Evolutionary conservation across 2,329 filamentous ascomycete genomes (phyloP), one percentile per base, ranked within the genome.

Genomic region (Didymella pinodella): DNA sequence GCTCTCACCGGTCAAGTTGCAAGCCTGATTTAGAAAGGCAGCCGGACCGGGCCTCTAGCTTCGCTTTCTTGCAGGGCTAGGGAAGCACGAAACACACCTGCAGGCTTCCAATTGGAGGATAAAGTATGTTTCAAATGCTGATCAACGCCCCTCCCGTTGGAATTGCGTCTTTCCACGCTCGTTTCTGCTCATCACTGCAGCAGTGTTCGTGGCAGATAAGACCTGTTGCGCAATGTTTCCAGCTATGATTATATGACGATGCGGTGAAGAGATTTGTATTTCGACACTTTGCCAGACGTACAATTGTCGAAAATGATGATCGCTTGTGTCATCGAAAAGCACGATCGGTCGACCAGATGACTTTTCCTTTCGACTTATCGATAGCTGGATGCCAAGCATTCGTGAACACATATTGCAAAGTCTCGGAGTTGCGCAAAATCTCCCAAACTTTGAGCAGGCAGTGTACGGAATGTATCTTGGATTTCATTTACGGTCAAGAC

Each of bases 1-100:
- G 32, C 32, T 28, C 29, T 51, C 46, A 54, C 51, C 34, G 46
- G 50, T 47, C 25, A n/a, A 31, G 11, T 12, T 44, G 41, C 41
- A n/a, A n/a, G 25, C 25, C n/a, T 14, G 12, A 34, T 12, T 36
- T 38, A 40, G 38, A 36, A 52, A 36, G 43, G 36, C 54, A 57
- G 28, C 43, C 48, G 54, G 54, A 48, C 54, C 48, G 54, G 48
- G 43, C 54, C 48, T 43, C n/a, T 52, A 48, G 54, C 43, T 38
- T 57, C 52, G 44, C 34, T 46, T 52, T 54, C 46, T 32, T 43
- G 31, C 29, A 45, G 32, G 48, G 44, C 38, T 29, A 34, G 46
- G 32, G 40, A 48, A 22, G 32, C 25, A 38, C 40, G 11, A 47
- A 51, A 54, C 56, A 54, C 31, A 47, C 26, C 41, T 54, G 47